Evolutionary conservation across 768 basidiomycete species (phyloP).

Genomic region (Pleurotus eryngii): DNA sequence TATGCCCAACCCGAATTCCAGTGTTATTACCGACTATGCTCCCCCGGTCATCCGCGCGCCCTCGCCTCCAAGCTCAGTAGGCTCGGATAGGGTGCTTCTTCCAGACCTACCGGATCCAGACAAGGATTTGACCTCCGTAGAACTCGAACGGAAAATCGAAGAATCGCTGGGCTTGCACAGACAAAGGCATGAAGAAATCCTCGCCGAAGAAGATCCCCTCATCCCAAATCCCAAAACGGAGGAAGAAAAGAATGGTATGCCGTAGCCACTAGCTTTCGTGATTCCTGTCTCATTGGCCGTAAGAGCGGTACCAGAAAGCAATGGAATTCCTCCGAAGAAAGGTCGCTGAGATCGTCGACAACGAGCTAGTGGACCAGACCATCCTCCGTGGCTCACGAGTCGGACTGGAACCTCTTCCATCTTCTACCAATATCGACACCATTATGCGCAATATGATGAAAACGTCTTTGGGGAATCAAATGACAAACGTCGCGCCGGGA

Average conservation of each 20-base stretch:
- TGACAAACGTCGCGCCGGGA: conserved; percentile 24
- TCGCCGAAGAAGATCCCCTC: conserved; percentile 37
- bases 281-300: not conserved
- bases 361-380: conserved; percentile 47
- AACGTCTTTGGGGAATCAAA: conserved; percentile 9
- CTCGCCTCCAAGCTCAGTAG: conserved; percentile 52
- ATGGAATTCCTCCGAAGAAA: conserved; percentile 31
- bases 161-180: conserved; percentile 34
- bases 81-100: conserved; percentile 33
- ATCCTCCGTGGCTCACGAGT: conserved; percentile 44
- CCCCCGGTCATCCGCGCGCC: conserved; percentile 44
- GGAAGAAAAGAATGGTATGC: conserved; percentile 34
- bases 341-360: conserved; percentile 41
- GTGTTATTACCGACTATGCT: conserved; percentile 37
- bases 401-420: conserved; percentile 38
- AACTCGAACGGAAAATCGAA: conserved; percentile 42
- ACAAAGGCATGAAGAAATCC: conserved; percentile 36
- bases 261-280: not conserved
- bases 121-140: conserved; percentile 27
- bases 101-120: conserved; percentile 46
- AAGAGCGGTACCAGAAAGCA: conserved; percentile 33
- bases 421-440: conserved; percentile 43
- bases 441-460: conserved; percentile 56
- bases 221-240: conserved; percentile 25
- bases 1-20: not conserved